Base-by-base conservation (phyloP, 2,329 filamentous ascomycete genomes). In the Penicillium psychrosexuale region DNA sequence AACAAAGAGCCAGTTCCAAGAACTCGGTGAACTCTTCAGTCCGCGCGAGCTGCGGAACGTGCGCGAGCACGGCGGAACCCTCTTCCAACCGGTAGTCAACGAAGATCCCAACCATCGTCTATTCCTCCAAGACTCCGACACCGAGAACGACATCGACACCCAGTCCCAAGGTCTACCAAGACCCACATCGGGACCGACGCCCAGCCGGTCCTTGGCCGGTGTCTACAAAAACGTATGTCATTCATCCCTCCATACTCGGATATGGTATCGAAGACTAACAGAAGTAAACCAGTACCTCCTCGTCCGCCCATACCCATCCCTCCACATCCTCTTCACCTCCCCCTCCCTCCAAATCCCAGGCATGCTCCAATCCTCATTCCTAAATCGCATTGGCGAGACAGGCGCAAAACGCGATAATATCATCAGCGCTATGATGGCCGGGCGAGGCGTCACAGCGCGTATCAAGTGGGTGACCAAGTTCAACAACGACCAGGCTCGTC, bases 401-500 rank as follows among this genome's bases (percentile, higher is more conserved):
- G 68, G 71, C 3, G 75, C 79, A 12, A 79, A 84, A 8, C 78
- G 80, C 17, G 76, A 80, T 22, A 79, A 82, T 28, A 74, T 84
- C 4, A 70, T 75, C 12, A 73, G 77, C 12, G 87, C 88, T 0
- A 80, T 91, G 19, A 80, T 81, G 6, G 81, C 86, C 61, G 87
- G 87, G 0, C 82, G 84, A 34, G 85, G 87, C 44, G 84, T 91
- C 5, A 91, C 88, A 0, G 87, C 87, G 3, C 89, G 89, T 67
- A 82, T 91, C 8, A 82, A 83, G 47, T 92, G 88, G 89, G 73
- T 89, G 1, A 79, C 76, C 52, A 75, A 77, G 46, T 72, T 71
- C 19, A 19, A 19, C 11, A 76, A 80, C 31, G 72, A 76, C 19
- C 79, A 83, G 52, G 88, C 87, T 0, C 80, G 86, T n/a, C 79